phyloP scores from a whole-genome alignment of 1,284 basidiomycete species.

The Calocybe gambosa region DNA sequence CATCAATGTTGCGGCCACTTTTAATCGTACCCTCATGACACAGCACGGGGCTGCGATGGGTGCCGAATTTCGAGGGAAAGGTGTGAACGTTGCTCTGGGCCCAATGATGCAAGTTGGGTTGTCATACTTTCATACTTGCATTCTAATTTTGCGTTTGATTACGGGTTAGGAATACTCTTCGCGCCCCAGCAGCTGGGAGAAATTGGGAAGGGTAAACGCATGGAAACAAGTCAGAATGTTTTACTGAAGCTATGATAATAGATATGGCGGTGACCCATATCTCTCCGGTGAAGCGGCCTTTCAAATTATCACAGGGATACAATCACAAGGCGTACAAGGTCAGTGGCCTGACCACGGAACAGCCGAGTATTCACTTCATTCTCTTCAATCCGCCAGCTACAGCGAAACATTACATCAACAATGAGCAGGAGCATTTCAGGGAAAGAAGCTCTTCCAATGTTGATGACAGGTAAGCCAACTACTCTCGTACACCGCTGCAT shows the following conservation, averaged over 20 bases:
- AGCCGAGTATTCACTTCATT: background rate
- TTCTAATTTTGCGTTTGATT: no score
- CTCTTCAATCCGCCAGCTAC: constrained; percentile 9
- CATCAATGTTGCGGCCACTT: constrained; percentile 71
- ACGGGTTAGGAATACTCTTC: constrained; percentile 43
- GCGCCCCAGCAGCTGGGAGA: constrained; percentile 60
- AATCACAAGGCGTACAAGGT: constrained; percentile 55
- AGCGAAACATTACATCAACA: constrained; percentile 62
- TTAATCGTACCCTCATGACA: constrained; percentile 64
- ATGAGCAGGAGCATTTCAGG: constrained; percentile 57
- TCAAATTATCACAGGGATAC: constrained; percentile 53
- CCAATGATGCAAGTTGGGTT: constrained; percentile 38
- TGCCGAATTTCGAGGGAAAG: constrained; percentile 66
- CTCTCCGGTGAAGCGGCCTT: constrained; percentile 57
- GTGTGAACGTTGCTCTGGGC: constrained; percentile 50
- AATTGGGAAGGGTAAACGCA: constrained; percentile 60
- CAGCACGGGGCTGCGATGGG: constrained; percentile 61
- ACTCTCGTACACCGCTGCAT: background rate
- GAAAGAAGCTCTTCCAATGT: constrained; percentile 50
- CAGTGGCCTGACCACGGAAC: background rate
- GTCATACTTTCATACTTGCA: background rate
- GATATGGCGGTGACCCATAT: constrained; percentile 57
- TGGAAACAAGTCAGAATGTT: background rate
- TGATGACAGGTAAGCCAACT: constrained; percentile 50
- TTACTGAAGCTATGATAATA: constrained; percentile 14